Conservation (phyloP, 352 stramenopile genomes). For the Lagenidium giganteum region DNA sequence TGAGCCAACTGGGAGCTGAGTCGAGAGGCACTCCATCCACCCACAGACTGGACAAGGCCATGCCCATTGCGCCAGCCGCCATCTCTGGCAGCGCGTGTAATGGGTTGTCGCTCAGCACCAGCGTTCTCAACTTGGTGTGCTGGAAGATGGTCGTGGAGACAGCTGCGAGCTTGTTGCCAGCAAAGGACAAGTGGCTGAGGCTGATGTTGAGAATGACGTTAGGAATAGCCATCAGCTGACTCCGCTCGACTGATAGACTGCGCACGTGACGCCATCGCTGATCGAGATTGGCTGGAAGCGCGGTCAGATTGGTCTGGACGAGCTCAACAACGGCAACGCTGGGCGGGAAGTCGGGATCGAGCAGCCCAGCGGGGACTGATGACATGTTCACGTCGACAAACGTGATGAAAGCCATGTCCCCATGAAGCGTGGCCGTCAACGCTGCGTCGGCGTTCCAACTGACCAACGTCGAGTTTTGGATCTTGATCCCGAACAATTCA, state of each 20-base stretch:
- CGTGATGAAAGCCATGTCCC: conserved; percentile 4
- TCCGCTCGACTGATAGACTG: conserved; percentile 4
- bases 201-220: not conserved
- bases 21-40: too few relatives aligned
- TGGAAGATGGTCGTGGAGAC: too few relatives aligned
- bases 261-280: conserved; percentile 3
- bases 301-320: conserved; percentile 1
- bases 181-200: conserved; percentile 6
- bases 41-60: too few relatives aligned
- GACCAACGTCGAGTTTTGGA: conserved; percentile 7
- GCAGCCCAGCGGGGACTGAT: conserved; percentile 4
- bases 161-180: conserved; percentile 8
- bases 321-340: conserved; percentile 3
- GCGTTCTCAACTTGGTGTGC: too few relatives aligned
- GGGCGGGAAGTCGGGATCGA: conserved; percentile 4
- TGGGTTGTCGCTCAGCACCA: too few relatives aligned
- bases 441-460: conserved; percentile 9
- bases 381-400: conserved; percentile 12
- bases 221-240: conserved; percentile 1
- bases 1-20: too few relatives aligned
- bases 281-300: conserved; percentile 5
- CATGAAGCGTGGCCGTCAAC: conserved; percentile 4
- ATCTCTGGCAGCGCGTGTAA: too few relatives aligned
- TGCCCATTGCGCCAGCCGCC: too few relatives aligned
- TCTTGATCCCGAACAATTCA: conserved; percentile 4